These are phyloP conservation scores for Ustulina deusta DNA, from an alignment of 2,329 filamentous ascomycete species.

Conservation along the genomic window DNA sequence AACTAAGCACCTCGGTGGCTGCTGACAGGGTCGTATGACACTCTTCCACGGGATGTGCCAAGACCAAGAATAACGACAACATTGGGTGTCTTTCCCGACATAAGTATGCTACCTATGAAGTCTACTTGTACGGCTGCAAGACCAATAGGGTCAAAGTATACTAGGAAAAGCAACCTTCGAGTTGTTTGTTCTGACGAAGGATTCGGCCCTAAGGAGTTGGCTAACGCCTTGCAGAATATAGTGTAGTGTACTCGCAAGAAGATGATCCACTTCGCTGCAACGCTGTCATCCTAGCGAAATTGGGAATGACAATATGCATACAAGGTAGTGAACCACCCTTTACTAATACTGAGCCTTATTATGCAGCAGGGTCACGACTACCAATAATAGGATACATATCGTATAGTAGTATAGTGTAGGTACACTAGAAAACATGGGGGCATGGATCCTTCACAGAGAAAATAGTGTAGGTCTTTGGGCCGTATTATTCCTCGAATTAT, in stretches of 20 bases:
- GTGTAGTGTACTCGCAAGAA: background rate
- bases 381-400: background rate
- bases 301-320: conserved; percentile 7
- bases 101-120: background rate
- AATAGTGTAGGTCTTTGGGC: conserved; percentile 21
- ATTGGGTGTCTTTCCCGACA: background rate
- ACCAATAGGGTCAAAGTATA: background rate
- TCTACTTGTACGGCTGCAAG: background rate
- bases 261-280: conserved; percentile 23
- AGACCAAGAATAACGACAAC: conserved; percentile 2
- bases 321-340: conserved; percentile 25
- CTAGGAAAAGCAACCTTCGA: background rate
- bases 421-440: conserved; percentile 16
- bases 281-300: conserved; percentile 26
- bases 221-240: conserved; percentile 25
- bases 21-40: background rate
- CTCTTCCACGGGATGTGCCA: conserved; percentile 1
- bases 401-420: background rate
- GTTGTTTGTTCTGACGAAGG: conserved; percentile 16
- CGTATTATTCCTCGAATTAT: conserved; percentile 9
- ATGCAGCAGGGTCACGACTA: conserved; percentile 1
- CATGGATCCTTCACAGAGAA: conserved; percentile 22
- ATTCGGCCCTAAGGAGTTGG: conserved; percentile 13
- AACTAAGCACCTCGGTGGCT: conserved; percentile 17
- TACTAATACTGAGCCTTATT: conserved; percentile 28